Conservation (phyloP, 179 eudicot species). For the Sideroxylon spinosum region DNA sequence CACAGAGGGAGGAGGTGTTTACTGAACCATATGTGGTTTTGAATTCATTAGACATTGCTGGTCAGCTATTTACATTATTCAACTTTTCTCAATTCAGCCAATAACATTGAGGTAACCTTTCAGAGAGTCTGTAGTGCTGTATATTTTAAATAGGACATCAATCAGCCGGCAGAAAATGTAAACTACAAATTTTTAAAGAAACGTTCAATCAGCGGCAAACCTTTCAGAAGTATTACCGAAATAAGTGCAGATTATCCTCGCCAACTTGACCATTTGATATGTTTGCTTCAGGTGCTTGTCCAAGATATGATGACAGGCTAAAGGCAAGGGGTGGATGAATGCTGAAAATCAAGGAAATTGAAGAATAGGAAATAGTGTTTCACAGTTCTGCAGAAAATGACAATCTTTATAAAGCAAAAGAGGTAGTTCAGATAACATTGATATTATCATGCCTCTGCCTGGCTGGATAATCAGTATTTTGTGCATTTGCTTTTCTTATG, state of each 20-base stretch:
- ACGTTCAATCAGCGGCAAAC: slow-evolving; percentile 30
- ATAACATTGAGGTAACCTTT: background rate
- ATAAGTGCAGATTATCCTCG: slow-evolving; percentile 32
- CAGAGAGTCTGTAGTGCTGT: background rate
- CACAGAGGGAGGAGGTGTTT: background rate
- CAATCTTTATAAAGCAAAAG: background rate
- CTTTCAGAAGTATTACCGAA: slow-evolving; percentile 33
- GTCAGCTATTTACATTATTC: background rate
- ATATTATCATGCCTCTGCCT: slow-evolving; percentile 31
- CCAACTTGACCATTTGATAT: slow-evolving; percentile 39
- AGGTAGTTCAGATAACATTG: slow-evolving; percentile 2
- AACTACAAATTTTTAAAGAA: background rate
- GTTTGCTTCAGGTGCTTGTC: slow-evolving; percentile 34
- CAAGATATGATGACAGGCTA: slow-evolving; percentile 44
- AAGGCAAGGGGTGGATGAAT: slow-evolving; percentile 57
- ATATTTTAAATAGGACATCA: background rate
- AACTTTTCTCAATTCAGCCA: background rate
- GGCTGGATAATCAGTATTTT: slow-evolving; percentile 32
- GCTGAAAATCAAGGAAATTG: slow-evolving; percentile 29
- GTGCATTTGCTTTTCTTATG: slow-evolving; percentile 32
- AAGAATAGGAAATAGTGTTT: background rate
- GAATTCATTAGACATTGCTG: background rate
- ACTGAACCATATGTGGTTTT: background rate
- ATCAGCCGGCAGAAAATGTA: background rate
- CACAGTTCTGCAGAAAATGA: background rate